A percentile compares a stretch with the other conserved stretches of the same genome.
Conservation (phyloP, 495 filamentous ascomycete species). For the Annulohypoxylon maeteangense region DNA sequence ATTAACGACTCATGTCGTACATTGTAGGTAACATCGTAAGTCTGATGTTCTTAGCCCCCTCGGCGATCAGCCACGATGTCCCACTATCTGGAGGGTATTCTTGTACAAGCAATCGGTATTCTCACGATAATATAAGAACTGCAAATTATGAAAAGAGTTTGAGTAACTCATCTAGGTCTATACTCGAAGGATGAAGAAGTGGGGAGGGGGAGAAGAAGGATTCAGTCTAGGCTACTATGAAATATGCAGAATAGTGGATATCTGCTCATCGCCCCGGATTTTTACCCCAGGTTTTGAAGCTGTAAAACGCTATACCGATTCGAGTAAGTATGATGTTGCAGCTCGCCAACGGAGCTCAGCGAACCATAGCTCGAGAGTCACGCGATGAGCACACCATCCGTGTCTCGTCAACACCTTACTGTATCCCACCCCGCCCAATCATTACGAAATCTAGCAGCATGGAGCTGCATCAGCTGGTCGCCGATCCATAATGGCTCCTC, state of each 20-base stretch:
- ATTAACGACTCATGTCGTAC: slow-evolving; percentile 37
- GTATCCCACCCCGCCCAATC: slow-evolving; percentile 37
- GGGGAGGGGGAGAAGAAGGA: not conserved
- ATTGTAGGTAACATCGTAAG: slow-evolving; percentile 40
- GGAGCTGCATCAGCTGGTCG: slow-evolving; percentile 40
- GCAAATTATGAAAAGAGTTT: not conserved
- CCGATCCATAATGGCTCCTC: slow-evolving; percentile 38
- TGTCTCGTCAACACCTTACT: slow-evolving; percentile 38
- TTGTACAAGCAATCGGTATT: not conserved
- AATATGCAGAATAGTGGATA: slow-evolving; percentile 37
- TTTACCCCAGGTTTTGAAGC: slow-evolving; percentile 46
- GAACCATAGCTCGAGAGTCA: slow-evolving; percentile 41
- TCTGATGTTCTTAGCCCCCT: slow-evolving; percentile 36
- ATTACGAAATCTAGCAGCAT: slow-evolving; percentile 37
- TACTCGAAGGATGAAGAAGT: not conserved
- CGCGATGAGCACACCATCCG: slow-evolving; percentile 45
- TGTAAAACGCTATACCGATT: slow-evolving; percentile 31
- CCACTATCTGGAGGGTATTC: not conserved
- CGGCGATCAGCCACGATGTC: slow-evolving; percentile 16
- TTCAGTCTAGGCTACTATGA: slow-evolving; percentile 21
- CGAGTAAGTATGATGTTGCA: slow-evolving; percentile 41
- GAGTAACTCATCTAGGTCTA: not conserved
- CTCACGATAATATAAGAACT: not conserved
- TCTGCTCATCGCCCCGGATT: slow-evolving; percentile 37
- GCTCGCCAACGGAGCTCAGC: slow-evolving; percentile 42